Percentiles rank a stretch among this genome's conserved stretches.
Conservation (phyloP, 2,329 filamentous ascomycete genomes). For the Claviceps purpurea region DNA sequence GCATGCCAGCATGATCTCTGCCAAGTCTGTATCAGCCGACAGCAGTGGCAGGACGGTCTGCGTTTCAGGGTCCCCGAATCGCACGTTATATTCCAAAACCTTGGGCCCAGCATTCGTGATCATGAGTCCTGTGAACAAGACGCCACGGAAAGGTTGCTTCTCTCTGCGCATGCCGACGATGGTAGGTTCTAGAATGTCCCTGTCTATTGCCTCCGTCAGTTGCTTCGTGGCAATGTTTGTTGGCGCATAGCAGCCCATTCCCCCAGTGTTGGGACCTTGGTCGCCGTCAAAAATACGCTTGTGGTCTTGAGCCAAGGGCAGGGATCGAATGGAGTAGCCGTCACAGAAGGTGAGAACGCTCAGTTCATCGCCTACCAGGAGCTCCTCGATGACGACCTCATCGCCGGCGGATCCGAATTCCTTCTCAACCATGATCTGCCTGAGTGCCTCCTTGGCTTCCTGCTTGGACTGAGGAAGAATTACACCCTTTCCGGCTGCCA, state of each 20-base stretch:
- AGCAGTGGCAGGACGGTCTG: constrained; percentile 75
- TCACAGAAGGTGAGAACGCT: constrained; percentile 88
- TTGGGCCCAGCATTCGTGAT: constrained; percentile 70
- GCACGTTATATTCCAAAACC: constrained; percentile 84
- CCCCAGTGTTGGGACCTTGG: constrained; percentile 83
- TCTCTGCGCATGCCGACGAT: constrained; percentile 80
- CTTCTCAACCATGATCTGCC: constrained; percentile 79
- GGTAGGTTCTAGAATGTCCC: constrained; percentile 76
- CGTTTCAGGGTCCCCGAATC: constrained; percentile 85
- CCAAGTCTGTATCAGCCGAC: constrained; percentile 66
- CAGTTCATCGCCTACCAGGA: constrained; percentile 79
- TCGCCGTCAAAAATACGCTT: constrained; percentile 90
- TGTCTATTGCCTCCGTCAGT: constrained; percentile 66
- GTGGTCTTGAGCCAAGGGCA: constrained; percentile 91
- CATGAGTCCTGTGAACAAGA: constrained; percentile 87
- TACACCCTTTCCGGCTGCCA: constrained; percentile 92
- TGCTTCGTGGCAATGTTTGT: constrained; percentile 65
- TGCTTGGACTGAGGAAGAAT: constrained; percentile 72
- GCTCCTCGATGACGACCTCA: constrained; percentile 93
- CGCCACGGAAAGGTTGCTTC: constrained; percentile 57
- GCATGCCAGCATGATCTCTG: constrained; percentile 79
- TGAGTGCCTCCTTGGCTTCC: constrained; percentile 70
- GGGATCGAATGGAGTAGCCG: constrained; percentile 66
- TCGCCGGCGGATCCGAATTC: constrained; percentile 79
- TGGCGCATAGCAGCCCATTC: constrained; percentile 96